These are phyloP conservation scores for Omphalea diandra DNA, from an alignment of 441 rosid species.

Conservation along the genomic window DNA sequence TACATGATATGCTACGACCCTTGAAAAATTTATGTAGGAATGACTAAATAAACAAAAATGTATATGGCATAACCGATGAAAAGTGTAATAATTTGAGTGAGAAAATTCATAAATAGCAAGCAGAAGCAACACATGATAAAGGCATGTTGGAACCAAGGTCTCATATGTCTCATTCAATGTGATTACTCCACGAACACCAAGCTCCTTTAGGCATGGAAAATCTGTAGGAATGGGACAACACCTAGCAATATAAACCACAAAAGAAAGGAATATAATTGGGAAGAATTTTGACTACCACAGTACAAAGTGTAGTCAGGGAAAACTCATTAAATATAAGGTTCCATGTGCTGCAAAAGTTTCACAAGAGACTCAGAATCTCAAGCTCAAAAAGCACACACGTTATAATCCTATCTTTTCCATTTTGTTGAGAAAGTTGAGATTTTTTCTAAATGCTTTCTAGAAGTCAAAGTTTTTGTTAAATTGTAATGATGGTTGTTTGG, in stretches of 20 bases:
- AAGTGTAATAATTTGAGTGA: neutral
- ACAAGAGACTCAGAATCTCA: neutral
- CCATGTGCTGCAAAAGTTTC: neutral
- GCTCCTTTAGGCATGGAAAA: conserved; percentile 43
- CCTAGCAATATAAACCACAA: conserved; percentile 51
- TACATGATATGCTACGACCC: neutral
- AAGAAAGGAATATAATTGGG: neutral
- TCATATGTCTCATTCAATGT: conserved; percentile 57
- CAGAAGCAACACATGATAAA: conserved; percentile 42
- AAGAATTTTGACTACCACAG: neutral
- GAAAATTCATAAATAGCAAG: neutral
- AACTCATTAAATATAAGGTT: neutral
- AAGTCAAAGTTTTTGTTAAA: too few species aligned
- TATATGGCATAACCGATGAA: neutral
- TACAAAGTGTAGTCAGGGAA: neutral
- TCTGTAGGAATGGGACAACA: conserved; percentile 58
- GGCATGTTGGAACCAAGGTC: conserved; percentile 53
- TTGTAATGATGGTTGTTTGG: too few species aligned
- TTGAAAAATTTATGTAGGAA: neutral
- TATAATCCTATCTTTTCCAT: neutral
- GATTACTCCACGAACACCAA: conserved; percentile 52
- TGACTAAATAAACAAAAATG: neutral
- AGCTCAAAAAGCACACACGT: neutral
- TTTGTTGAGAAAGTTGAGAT: too few species aligned
- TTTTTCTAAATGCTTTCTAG: too few species aligned